phyloP scores from a whole-genome alignment of 108 stramenopile species.

The Ochromonas danica region DNA sequence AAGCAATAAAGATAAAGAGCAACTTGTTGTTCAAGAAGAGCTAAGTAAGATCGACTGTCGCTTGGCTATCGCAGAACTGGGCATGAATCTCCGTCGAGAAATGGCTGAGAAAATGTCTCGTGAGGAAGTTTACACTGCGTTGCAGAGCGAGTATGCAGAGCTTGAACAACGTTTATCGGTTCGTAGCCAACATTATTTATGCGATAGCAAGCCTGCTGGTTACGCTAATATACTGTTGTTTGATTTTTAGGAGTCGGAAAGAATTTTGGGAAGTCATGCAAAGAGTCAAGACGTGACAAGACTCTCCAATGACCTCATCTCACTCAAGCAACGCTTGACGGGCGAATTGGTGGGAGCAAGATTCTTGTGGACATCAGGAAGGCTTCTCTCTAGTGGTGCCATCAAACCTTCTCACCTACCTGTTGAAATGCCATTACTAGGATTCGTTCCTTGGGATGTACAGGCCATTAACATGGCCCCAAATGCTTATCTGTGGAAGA shows the following conservation, averaged over 20 bases:
- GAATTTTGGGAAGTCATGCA: no score
- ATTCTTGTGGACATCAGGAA: slow-evolving; percentile 24
- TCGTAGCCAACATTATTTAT: no score
- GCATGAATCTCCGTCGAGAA: slow-evolving; percentile 24
- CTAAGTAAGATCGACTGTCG: slow-evolving; percentile 6
- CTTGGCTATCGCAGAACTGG: slow-evolving; percentile 4
- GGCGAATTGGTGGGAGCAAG: slow-evolving; percentile 23
- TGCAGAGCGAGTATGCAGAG: not conserved
- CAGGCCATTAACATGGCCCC: slow-evolving; percentile 20
- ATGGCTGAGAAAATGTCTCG: slow-evolving; percentile 17
- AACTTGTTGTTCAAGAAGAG: no score
- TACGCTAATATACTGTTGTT: no score
- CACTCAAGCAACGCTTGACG: not conserved
- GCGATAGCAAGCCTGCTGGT: no score
- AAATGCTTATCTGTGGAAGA: not conserved
- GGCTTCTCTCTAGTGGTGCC: not conserved
- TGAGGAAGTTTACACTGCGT: not conserved
- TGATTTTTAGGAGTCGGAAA: no score
- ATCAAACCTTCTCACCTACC: no score
- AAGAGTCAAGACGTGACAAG: slow-evolving; percentile 19
- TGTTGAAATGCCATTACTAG: no score
- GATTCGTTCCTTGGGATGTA: slow-evolving; percentile 27
- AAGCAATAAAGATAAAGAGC: no score
- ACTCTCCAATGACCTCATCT: not conserved
- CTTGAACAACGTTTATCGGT: not conserved